These are phyloP conservation scores for Microsporum canis DNA, from an alignment of 2,329 filamentous ascomycete genomes.

Conservation along the genomic window DNA sequence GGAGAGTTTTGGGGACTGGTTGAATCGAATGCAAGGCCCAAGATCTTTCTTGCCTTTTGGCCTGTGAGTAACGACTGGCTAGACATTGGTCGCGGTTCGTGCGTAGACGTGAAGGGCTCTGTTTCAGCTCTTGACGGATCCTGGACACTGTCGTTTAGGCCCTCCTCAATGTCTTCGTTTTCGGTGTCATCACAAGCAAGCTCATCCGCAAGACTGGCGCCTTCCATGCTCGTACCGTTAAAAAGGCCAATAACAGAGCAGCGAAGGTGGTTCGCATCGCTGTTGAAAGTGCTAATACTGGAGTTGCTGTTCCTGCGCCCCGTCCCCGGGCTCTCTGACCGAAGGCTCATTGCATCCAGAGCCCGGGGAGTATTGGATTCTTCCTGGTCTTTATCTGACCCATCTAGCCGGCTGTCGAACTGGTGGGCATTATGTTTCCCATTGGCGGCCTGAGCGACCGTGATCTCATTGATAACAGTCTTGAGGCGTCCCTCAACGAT, in stretches of 20 bases:
- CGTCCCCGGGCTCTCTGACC: constrained; percentile 55
- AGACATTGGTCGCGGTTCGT: constrained; percentile 31
- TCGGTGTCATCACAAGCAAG: constrained; percentile 64
- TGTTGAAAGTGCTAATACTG: constrained; percentile 40
- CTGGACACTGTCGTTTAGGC: constrained; percentile 17
- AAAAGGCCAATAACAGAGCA: constrained; percentile 58
- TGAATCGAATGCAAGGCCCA: constrained; percentile 35
- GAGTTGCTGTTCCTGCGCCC: constrained; percentile 49
- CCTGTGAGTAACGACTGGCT: neutral
- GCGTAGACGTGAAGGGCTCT: constrained; percentile 51
- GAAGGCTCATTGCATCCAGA: constrained; percentile 60
- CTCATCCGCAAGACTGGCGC: constrained; percentile 78
- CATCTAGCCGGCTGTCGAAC: constrained; percentile 19
- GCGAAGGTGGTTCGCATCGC: constrained; percentile 43
- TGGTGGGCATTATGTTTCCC: neutral
- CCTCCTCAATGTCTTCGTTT: constrained; percentile 52
- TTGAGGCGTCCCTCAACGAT: constrained; percentile 82
- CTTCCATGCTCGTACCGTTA: constrained; percentile 48
- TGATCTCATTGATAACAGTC: constrained; percentile 72
- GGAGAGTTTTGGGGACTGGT: constrained; percentile 33
- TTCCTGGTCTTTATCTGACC: constrained; percentile 52
- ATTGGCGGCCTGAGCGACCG: constrained; percentile 26
- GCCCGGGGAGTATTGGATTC: constrained; percentile 38
- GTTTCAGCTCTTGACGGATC: constrained; percentile 44
- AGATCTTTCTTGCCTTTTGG: constrained; percentile 34